Percentiles rank a stretch among this genome's conserved stretches.
These are phyloP conservation scores for Tetrahymena thermophila DNA, from an alignment of 73 alveolate species.

Conservation along the genomic window DNA sequence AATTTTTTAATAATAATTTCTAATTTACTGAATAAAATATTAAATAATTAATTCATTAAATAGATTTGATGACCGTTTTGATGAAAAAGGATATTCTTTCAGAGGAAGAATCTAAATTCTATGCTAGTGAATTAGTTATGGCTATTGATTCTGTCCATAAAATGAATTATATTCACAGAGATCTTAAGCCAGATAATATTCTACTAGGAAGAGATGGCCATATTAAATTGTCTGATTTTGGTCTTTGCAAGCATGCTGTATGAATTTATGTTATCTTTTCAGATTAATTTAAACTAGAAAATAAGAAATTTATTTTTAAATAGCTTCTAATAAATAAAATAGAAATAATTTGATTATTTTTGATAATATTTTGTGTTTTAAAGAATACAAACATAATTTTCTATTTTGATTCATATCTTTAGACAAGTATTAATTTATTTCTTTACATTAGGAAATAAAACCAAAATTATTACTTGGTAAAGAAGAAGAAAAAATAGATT, in stretches of 20 bases:
- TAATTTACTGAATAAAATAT: no score
- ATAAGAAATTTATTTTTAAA: conserved; percentile 8
- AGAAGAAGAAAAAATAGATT: conserved; percentile 49
- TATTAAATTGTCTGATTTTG: conserved; percentile 63
- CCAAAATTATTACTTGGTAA: conserved; percentile 18
- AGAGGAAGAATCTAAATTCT: conserved; percentile 79
- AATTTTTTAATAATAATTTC: no score
- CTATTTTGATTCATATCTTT: not conserved
- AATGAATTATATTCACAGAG: conserved; percentile 80
- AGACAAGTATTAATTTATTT: not conserved
- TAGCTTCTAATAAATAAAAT: not conserved
- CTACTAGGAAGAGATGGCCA: conserved; percentile 75
- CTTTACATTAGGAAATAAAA: not conserved
- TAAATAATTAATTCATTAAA: no score
- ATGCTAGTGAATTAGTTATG: conserved; percentile 72
- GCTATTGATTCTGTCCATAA: conserved; percentile 87
- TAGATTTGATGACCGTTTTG: conserved; percentile 69
- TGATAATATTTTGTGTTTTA: not conserved
- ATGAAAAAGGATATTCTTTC: conserved; percentile 81
- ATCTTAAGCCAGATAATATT: conserved; percentile 82
- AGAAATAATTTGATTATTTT: not conserved
- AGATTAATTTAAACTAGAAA: conserved; percentile 45
- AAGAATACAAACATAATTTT: not conserved
- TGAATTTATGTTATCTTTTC: conserved; percentile 38
- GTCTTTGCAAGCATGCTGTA: conserved; percentile 50